Conservation (phyloP, 495 filamentous ascomycete species). For the Astrothelium subdiscretum region DNA sequence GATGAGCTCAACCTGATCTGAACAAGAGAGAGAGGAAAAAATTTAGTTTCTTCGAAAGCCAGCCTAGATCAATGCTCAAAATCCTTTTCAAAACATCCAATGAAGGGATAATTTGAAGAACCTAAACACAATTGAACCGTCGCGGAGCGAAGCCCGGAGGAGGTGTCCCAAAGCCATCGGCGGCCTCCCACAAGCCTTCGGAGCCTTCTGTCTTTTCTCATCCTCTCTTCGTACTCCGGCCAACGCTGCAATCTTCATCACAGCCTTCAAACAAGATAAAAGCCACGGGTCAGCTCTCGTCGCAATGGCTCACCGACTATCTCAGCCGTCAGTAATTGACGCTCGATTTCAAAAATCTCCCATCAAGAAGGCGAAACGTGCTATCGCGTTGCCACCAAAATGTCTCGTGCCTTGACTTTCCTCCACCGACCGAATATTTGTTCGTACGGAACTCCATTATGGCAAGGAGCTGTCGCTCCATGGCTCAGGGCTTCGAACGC, state of each 20-base stretch:
- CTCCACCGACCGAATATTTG: not conserved
- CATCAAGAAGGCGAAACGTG: not conserved
- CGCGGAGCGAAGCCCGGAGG: not conserved
- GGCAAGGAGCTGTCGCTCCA: not conserved
- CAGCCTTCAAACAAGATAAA: conserved; percentile 13
- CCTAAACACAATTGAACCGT: too few relatives aligned
- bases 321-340: not conserved
- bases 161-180: not conserved
- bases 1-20: not conserved
- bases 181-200: not conserved
- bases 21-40: not conserved
- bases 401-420: conserved; percentile 21
- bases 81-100: not conserved
- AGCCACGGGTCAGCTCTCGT: not conserved
- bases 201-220: not conserved
- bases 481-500: not conserved
- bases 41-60: not conserved
- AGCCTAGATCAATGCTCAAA: not conserved
- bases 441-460: not conserved
- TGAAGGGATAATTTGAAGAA: too few relatives aligned
- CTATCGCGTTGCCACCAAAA: conserved; percentile 7
- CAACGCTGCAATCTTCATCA: conserved; percentile 20
- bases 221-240: conserved; percentile 14
- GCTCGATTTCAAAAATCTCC: not conserved
- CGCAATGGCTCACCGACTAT: conserved; percentile 8